These are phyloP conservation scores for Zasmidium cellare DNA, from an alignment of 2,329 filamentous ascomycete genomes.

Conservation along the genomic window DNA sequence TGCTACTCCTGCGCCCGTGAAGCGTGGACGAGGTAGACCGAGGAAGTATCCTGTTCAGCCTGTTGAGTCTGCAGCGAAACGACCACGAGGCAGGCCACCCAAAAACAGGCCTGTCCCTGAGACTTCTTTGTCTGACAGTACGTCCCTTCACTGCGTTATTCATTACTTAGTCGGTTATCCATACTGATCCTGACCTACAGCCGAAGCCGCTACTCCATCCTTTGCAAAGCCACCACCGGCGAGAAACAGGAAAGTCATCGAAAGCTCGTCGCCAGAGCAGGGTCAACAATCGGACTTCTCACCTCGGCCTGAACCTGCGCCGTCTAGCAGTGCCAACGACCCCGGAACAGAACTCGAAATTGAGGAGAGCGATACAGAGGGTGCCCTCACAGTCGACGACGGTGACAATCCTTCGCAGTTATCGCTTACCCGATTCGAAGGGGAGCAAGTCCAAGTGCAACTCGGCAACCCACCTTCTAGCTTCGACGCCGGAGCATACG, in stretches of 20 bases:
- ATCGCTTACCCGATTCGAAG: neutral
- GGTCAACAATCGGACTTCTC: neutral
- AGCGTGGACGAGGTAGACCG: neutral
- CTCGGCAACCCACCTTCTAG: conserved; percentile 29
- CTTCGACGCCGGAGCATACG: conserved; percentile 25
- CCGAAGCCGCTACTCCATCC: too few species aligned
- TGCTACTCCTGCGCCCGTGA: too few species aligned
- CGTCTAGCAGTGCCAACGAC: neutral
- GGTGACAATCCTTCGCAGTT: neutral
- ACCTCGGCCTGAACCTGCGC: neutral
- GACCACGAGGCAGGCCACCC: conserved; percentile 3
- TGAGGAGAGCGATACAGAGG: conserved; percentile 21
- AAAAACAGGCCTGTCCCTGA: neutral
- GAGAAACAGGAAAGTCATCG: conserved; percentile 9
- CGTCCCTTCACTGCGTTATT: too few species aligned
- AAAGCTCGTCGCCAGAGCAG: conserved; percentile 22
- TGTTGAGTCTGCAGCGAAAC: neutral
- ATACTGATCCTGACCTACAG: too few species aligned
- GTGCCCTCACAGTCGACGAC: neutral
- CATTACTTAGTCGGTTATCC: too few species aligned
- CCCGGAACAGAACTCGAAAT: conserved; percentile 24
- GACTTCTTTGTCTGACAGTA: too few species aligned
- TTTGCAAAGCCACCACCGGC: too few species aligned
- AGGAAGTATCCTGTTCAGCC: neutral
- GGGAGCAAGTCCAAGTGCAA: conserved; percentile 11